These are phyloP conservation scores for Pythium graminicola DNA, from an alignment of 352 stramenopile species.

Conservation along the genomic window DNA sequence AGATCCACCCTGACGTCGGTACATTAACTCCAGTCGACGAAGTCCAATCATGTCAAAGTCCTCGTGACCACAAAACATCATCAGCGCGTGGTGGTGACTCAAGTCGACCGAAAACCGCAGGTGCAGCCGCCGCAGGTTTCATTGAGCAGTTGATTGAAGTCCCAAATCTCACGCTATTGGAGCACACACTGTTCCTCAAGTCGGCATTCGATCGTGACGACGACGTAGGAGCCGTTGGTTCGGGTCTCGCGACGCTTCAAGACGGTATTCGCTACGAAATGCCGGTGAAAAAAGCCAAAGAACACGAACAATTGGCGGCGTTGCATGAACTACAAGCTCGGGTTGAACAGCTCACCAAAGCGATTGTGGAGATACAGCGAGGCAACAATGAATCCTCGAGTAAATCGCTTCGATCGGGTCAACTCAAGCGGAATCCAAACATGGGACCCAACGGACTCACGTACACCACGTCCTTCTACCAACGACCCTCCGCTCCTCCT, in stretches of 20 bases:
- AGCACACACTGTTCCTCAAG: slow-evolving; percentile 38
- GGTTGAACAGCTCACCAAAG: slow-evolving; percentile 37
- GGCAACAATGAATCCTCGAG: slow-evolving; percentile 6
- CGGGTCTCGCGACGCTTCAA: slow-evolving; percentile 28
- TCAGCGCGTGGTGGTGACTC: background rate
- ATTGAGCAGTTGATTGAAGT: slow-evolving; percentile 29
- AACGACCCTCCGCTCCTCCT: slow-evolving; percentile 1
- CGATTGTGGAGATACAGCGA: slow-evolving; percentile 29
- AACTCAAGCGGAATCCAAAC: slow-evolving; percentile 1
- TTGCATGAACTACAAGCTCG: slow-evolving; percentile 34
- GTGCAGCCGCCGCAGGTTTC: slow-evolving; percentile 1
- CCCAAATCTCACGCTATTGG: slow-evolving; percentile 28
- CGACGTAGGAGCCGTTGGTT: slow-evolving; percentile 3
- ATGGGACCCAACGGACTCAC: background rate
- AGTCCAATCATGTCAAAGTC: background rate
- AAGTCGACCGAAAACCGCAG: background rate
- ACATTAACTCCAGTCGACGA: background rate
- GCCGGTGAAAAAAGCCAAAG: slow-evolving; percentile 31
- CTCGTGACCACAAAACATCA: background rate
- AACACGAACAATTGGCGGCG: slow-evolving; percentile 17
- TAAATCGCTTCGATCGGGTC: background rate
- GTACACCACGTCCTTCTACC: slow-evolving; percentile 12
- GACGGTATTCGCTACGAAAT: slow-evolving; percentile 55
- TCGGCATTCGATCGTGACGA: slow-evolving; percentile 41
- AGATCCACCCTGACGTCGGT: slow-evolving; percentile 10